A percentile compares a stretch with the other conserved stretches of the same genome.
phyloP scores from a whole-genome alignment of 768 basidiomycete species.

The Kwoniella shandongensis region DNA sequence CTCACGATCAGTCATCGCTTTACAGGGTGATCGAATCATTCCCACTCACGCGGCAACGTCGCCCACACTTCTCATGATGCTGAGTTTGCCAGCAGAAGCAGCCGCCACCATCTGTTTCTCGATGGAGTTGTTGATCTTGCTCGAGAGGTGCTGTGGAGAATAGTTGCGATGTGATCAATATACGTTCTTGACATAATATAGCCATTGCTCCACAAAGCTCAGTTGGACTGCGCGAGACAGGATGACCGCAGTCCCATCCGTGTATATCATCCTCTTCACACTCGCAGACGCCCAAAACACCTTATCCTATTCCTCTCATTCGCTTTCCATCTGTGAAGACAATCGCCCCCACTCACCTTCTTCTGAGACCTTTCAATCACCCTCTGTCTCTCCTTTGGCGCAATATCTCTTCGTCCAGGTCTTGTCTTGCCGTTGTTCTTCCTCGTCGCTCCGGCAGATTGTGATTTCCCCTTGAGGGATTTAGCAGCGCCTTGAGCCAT shows the following conservation, averaged over 20 bases:
- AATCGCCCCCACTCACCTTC: slow-evolving; percentile 60
- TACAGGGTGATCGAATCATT: too few species aligned
- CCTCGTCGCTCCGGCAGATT: slow-evolving; percentile 60
- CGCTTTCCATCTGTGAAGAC: too few species aligned
- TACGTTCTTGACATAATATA: too few species aligned
- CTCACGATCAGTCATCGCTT: too few species aligned
- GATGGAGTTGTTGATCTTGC: slow-evolving; percentile 88
- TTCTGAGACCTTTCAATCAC: slow-evolving; percentile 76
- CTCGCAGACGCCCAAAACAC: too few species aligned
- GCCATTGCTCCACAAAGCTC: too few species aligned
- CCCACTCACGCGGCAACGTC: slow-evolving; percentile 41
- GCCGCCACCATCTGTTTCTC: slow-evolving; percentile 87
- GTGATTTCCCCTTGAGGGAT: slow-evolving; percentile 72
- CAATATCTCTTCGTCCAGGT: slow-evolving; percentile 73
- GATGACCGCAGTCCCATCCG: too few species aligned
- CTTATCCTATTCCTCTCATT: too few species aligned
- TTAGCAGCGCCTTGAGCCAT: slow-evolving; percentile 73
- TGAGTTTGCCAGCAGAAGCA: slow-evolving; percentile 82
- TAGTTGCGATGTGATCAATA: background rate
- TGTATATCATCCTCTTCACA: too few species aligned
- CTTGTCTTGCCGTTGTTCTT: slow-evolving; percentile 69
- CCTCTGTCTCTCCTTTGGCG: slow-evolving; percentile 75
- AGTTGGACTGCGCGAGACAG: too few species aligned
- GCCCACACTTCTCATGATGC: slow-evolving; percentile 71
- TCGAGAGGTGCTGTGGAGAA: slow-evolving; percentile 68